These are phyloP conservation scores for Pisolithus marmoratus DNA, from an alignment of 768 basidiomycete species.

Conservation along the genomic window DNA sequence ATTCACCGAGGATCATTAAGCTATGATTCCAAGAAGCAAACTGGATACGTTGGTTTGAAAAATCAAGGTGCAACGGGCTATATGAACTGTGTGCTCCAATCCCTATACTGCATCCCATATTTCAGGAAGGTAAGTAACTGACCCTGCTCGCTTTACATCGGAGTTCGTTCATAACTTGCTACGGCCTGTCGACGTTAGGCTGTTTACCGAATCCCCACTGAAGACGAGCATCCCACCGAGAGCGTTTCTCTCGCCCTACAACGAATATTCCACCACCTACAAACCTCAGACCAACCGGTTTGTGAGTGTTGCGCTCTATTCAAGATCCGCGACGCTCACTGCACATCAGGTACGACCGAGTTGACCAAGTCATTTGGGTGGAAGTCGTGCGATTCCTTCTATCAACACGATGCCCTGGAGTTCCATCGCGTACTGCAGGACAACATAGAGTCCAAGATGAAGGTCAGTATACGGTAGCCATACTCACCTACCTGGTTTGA, in stretches of 20 bases:
- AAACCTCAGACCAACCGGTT: conserved; percentile 95
- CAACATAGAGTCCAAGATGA: conserved; percentile 98
- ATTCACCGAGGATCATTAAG: conserved; percentile 38
- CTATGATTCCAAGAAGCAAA: conserved; percentile 99
- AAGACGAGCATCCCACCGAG: conserved; percentile 90
- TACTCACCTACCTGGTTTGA: conserved; percentile 3
- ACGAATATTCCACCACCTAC: conserved; percentile 95
- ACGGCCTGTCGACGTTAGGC: conserved; percentile 47
- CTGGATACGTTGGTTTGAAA: conserved; percentile 94
- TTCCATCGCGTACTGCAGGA: conserved; percentile 97
- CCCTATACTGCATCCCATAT: conserved; percentile 88
- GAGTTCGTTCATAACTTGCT: conserved; percentile 10
- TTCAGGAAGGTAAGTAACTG: conserved; percentile 75
- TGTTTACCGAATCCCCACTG: conserved; percentile 98
- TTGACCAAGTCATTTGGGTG: conserved; percentile 98
- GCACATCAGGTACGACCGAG: conserved; percentile 79
- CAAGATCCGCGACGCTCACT: neutral
- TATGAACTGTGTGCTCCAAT: conserved; percentile 98
- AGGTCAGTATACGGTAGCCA: conserved; percentile 45
- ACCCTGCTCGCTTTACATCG: conserved; percentile 1
- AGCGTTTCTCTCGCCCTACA: conserved; percentile 93
- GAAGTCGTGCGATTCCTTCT: conserved; percentile 98
- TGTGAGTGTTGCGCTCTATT: conserved; percentile 43
- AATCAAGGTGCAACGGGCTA: conserved; percentile 99
- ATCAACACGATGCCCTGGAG: conserved; percentile 99